Percentiles rank a stretch among this genome's conserved stretches.
phyloP scores from a whole-genome alignment of 176 grass and related monocot genomes.

The Oryza longistaminata region DNA sequence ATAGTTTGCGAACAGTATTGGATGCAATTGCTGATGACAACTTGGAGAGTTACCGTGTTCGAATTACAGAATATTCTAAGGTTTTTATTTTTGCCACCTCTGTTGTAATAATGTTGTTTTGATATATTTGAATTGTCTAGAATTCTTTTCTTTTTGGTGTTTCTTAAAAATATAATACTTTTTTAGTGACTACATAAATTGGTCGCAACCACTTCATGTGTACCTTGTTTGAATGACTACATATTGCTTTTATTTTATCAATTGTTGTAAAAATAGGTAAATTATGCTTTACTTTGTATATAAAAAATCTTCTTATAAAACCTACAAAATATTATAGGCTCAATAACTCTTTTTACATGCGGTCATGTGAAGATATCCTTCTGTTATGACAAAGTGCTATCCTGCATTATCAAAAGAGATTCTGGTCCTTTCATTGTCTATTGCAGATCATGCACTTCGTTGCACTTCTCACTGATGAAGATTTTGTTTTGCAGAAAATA shows the following conservation, averaged over 20 bases:
- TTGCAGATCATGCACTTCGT: constrained; percentile 2
- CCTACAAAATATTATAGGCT: constrained; percentile 11
- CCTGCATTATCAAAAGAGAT: not conserved
- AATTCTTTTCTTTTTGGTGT: constrained; percentile 9
- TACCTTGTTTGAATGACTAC: constrained; percentile 12
- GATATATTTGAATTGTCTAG: constrained; percentile 9
- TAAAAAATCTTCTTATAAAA: not conserved
- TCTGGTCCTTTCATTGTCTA: not conserved
- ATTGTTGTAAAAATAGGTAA: not conserved
- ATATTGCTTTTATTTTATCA: constrained; percentile 2
- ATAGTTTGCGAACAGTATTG: constrained; percentile 41
- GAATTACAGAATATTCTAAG: constrained; percentile 65
- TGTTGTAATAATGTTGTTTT: constrained; percentile 3
- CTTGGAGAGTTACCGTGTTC: constrained; percentile 50
- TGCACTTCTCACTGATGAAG: not conserved
- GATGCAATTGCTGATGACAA: constrained; percentile 34
- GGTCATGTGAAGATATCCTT: not conserved
- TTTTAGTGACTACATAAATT: not conserved
- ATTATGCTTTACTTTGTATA: not conserved
- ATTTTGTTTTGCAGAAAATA: constrained; percentile 61
- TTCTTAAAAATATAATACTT: not conserved
- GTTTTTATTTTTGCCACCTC: constrained; percentile 34
- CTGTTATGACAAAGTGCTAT: not conserved
- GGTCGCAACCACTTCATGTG: not conserved
- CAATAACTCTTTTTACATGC: not conserved